Evolutionary conservation across 1,284 basidiomycete genomes (phyloP), one percentile per base, ranked within the genome.

Genomic region (Malassezia yamatoensis): DNA sequence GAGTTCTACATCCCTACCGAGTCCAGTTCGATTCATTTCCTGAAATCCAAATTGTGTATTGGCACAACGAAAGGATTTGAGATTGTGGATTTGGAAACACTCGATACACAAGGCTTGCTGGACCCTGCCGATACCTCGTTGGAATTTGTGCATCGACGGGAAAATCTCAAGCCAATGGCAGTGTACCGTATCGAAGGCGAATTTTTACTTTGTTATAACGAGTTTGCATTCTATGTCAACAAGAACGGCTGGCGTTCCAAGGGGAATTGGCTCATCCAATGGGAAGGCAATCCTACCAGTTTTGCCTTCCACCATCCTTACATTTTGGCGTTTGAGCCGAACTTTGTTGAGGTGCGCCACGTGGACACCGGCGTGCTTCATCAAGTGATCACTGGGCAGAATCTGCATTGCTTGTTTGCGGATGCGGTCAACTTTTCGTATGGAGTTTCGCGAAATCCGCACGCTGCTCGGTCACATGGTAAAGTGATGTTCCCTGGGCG

Each of bases 41-140:
- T 99, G 67, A 96, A 94, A 80, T 96, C 91, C 52, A 90, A 88
- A 78, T 83, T 99, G 57, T 98, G 94, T 73, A 88, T 99, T 12
- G 94, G 93, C 1, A 94, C 90, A 72, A 89, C 90, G 13, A 88
- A 90, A 72, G 94, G 94, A n/a, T 98, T 99, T 75, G 94, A 98
- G 78, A 96, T 98, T 65, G 90, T 99, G 63, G 94, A 99, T 76
- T 81, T 96, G 48, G 91, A 96, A 75, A 94, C 87, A 53, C 79
- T 99, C 75, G 94, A 98, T 76, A 96, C 91, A 46, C 93, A 98
- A 78, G 89, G 89, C 8, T 76, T 99, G 60, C 80, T 99, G 53
- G 94, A 99, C 76, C 94, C 94, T 0, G 83, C 85, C 6, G 94
- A 98, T 74, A 81, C 83, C 48, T 86, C 85, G 6, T 81, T 99